A percentile compares a stretch with the other conserved stretches of the same genome.
phyloP scores from a whole-genome alignment of 257 asterid species.

The Nicotiana paniculata region DNA sequence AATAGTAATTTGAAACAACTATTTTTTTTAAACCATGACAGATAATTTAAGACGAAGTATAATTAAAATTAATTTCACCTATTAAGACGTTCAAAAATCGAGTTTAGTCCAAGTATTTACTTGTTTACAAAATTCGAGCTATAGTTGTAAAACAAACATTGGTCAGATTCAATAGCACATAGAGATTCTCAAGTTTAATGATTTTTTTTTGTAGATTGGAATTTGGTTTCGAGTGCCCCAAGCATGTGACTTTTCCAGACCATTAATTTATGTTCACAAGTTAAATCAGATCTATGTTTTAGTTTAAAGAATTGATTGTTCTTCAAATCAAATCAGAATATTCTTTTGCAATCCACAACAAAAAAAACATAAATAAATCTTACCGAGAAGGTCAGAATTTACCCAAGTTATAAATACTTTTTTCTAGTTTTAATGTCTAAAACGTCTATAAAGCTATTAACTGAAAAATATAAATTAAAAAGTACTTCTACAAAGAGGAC shows the following conservation, averaged over 20 bases:
- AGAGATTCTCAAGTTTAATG: neutral
- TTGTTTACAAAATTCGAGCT: neutral
- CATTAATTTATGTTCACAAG: neutral
- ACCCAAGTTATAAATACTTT: neutral
- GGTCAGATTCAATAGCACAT: neutral
- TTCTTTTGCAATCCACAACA: neutral
- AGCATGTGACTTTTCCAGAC: neutral
- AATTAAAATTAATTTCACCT: too few species aligned
- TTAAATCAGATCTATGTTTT: neutral
- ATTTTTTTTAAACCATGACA: too few species aligned
- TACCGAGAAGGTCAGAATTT: neutral
- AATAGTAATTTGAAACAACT: too few species aligned
- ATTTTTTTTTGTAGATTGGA: neutral
- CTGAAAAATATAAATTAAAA: too few species aligned
- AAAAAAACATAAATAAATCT: neutral
- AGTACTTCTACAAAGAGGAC: too few species aligned
- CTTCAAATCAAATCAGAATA: neutral
- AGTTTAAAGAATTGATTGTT: neutral
- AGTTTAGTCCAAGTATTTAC: neutral
- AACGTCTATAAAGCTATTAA: too few species aligned
- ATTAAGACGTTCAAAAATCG: neutral
- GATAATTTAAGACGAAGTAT: too few species aligned
- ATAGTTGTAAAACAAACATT: neutral
- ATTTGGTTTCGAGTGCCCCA: neutral
- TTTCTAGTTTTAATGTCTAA: too few species aligned